These are phyloP conservation scores for Trichoderma afroharzianum DNA, from an alignment of 2,329 filamentous ascomycete genomes.

Conservation along the genomic window DNA sequence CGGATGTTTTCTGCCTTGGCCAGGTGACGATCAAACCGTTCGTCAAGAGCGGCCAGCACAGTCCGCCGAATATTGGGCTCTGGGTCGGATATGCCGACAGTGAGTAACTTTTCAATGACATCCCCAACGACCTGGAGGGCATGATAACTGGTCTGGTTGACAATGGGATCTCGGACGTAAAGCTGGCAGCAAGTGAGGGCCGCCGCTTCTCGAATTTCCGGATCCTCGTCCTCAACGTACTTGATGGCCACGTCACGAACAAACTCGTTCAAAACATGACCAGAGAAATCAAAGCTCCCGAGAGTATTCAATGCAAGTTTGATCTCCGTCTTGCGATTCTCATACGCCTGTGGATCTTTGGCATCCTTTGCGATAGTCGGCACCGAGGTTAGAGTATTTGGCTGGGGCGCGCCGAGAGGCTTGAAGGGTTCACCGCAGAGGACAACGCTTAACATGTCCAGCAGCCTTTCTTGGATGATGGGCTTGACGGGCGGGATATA, in stretches of 20 bases:
- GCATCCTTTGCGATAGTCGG: conserved; percentile 84
- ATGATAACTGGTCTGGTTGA: conserved; percentile 96
- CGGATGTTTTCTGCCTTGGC: conserved; percentile 96
- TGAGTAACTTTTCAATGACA: conserved; percentile 94
- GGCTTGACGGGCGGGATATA: conserved; percentile 94
- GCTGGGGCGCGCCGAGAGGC: conserved; percentile 82
- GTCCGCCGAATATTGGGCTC: conserved; percentile 85
- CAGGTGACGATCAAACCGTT: conserved; percentile 93
- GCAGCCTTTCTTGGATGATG: conserved; percentile 86
- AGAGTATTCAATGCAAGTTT: conserved; percentile 91
- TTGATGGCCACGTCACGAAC: conserved; percentile 97
- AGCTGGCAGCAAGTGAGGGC: conserved; percentile 97
- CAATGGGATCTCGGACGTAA: conserved; percentile 93
- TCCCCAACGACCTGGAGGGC: conserved; percentile 96
- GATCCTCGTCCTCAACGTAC: conserved; percentile 94
- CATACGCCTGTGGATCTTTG: conserved; percentile 77
- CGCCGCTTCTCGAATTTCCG: conserved; percentile 88
- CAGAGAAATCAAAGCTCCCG: conserved; percentile 94
- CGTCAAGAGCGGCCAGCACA: conserved; percentile 83
- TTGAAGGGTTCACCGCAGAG: conserved; percentile 90
- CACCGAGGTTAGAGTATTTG: conserved; percentile 74
- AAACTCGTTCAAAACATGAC: conserved; percentile 95
- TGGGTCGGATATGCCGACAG: conserved; percentile 88
- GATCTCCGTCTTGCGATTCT: conserved; percentile 78
- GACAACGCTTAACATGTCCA: conserved; percentile 93